A percentile compares a stretch with the other conserved stretches of the same genome.
Evolutionary conservation across 306 rosid genomes (phyloP).

Genomic region (Trifolium pratense): DNA sequence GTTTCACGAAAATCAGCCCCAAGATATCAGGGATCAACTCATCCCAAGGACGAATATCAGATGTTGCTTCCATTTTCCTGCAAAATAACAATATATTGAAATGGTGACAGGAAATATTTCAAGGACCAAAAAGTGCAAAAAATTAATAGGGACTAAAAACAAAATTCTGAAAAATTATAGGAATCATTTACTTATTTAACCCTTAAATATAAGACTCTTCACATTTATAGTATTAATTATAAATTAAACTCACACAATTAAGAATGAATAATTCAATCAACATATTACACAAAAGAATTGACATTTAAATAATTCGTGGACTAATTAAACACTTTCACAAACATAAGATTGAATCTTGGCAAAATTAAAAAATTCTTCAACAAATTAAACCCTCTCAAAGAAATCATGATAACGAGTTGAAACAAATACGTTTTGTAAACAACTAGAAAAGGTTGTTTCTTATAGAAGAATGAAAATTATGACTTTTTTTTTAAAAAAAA

Average conservation of each 20-base stretch:
- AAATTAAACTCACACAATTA: constrained; percentile 14
- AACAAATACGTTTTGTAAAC: constrained; percentile 5
- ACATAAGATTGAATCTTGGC: neutral
- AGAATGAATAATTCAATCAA: neutral
- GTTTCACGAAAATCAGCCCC: constrained; percentile 77
- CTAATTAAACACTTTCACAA: neutral
- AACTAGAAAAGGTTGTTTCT: neutral
- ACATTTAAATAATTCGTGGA: neutral
- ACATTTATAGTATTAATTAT: neutral
- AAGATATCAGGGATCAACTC: constrained; percentile 85
- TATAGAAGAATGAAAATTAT: too few species aligned
- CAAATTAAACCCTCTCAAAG: constrained; percentile 13
- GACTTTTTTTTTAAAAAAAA: too few species aligned
- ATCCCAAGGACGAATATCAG: constrained; percentile 69
- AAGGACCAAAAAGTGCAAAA: too few species aligned
- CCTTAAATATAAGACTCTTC: neutral
- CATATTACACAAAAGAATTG: neutral
- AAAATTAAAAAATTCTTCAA: neutral
- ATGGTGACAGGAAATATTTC: too few species aligned
- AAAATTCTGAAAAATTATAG: too few species aligned
- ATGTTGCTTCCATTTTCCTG: constrained; percentile 64
- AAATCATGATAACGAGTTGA: constrained; percentile 16
- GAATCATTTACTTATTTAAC: too few species aligned
- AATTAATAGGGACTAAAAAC: too few species aligned
- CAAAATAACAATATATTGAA: constrained; percentile 4